Conservation (phyloP, 129 eudicot genomes). For the Silybum marianum region DNA sequence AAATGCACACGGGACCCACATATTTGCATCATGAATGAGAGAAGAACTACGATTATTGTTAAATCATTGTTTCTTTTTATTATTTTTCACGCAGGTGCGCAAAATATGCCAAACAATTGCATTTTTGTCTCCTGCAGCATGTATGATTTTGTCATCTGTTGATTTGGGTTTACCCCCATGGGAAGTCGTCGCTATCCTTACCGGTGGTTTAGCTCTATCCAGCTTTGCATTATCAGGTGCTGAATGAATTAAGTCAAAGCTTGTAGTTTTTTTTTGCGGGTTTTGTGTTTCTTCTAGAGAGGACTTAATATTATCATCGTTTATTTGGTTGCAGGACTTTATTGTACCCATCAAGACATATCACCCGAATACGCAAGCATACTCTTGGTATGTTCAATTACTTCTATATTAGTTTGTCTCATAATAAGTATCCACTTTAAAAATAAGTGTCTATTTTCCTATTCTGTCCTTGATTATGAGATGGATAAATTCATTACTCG, state of each 20-base stretch:
- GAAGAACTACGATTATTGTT: background rate
- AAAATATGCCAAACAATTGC: conserved; percentile 94
- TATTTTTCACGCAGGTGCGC: conserved; percentile 69
- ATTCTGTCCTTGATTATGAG: no score
- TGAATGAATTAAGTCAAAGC: background rate
- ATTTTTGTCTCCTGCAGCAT: conserved; percentile 91
- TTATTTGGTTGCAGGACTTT: conserved; percentile 67
- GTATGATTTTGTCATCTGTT: conserved; percentile 82
- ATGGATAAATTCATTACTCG: no score
- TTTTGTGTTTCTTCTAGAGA: background rate
- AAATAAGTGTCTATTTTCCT: no score
- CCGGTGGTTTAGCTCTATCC: conserved; percentile 89
- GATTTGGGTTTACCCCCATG: conserved; percentile 91
- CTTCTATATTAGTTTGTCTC: background rate
- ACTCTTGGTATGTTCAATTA: conserved; percentile 67
- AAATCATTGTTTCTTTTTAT: conserved; percentile 7
- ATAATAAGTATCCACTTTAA: background rate
- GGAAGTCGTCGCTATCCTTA: conserved; percentile 79
- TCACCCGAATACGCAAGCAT: conserved; percentile 97
- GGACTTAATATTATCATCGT: conserved; percentile 3
- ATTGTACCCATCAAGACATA: conserved; percentile 98
- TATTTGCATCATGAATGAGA: background rate
- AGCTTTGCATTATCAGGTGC: conserved; percentile 95
- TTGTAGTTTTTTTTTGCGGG: background rate
- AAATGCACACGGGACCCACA: background rate